Conservation (phyloP, 1,284 basidiomycete species). For the Fistulinella cinereoalba region DNA sequence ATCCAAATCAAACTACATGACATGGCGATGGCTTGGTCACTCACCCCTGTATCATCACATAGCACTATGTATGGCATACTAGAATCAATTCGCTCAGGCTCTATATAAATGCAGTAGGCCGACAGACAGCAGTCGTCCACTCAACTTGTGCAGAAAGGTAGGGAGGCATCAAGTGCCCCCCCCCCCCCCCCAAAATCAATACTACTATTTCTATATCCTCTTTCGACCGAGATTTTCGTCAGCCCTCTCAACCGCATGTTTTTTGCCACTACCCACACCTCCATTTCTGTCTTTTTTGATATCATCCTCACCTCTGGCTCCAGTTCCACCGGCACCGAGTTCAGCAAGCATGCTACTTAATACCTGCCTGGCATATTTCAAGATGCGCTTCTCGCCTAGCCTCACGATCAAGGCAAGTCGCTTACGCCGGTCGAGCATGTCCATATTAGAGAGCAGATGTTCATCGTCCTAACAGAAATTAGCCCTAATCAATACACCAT, state of each 20-base stretch:
- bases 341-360: conserved; percentile 14
- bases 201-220: conserved; percentile 22
- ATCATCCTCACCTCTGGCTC: background rate
- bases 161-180: no score
- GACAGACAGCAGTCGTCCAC: no score
- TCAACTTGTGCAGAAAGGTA: no score
- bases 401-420: conserved; percentile 72
- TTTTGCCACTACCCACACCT: conserved; percentile 6
- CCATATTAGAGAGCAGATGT: conserved; percentile 34
- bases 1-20: no score
- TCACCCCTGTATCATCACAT: no score
- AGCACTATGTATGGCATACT: no score
- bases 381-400: conserved; percentile 76
- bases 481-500: background rate
- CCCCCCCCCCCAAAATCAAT: no score
- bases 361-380: conserved; percentile 43
- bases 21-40: no score
- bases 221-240: conserved; percentile 14
- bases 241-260: conserved; percentile 11
- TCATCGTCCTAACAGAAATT: conserved; percentile 50
- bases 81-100: no score
- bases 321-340: background rate
- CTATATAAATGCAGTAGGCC: no score
- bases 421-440: conserved; percentile 44
- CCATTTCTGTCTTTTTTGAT: background rate